These are phyloP conservation scores for Podosphaera aphanis DNA, from an alignment of 2,329 filamentous ascomycete species.

Conservation along the genomic window DNA sequence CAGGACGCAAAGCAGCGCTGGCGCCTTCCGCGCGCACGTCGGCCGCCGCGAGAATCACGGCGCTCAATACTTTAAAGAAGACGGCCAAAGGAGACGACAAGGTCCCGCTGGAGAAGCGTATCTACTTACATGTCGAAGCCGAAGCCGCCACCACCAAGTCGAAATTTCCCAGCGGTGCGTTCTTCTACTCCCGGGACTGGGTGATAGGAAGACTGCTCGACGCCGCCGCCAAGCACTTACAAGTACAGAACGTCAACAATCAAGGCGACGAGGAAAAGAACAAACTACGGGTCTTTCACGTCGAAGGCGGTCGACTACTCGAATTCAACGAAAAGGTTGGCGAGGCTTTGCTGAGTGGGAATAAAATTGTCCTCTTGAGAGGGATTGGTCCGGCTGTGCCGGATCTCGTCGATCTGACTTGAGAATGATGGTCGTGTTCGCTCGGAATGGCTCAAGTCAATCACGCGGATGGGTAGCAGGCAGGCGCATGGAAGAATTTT, in stretches of 20 bases:
- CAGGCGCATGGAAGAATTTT: neutral
- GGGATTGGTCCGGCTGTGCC: constrained; percentile 59
- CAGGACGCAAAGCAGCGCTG: constrained; percentile 41
- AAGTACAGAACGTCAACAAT: constrained; percentile 71
- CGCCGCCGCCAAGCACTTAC: constrained; percentile 49
- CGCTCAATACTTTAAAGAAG: constrained; percentile 59
- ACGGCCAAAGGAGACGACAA: constrained; percentile 77
- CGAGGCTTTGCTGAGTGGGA: constrained; percentile 47
- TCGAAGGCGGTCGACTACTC: constrained; percentile 66
- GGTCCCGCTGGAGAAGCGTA: constrained; percentile 55
- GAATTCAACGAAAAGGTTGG: constrained; percentile 79
- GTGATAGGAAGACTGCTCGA: constrained; percentile 69
- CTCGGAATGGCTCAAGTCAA: neutral
- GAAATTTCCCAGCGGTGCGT: constrained; percentile 60
- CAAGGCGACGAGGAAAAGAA: constrained; percentile 51
- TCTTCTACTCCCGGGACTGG: constrained; percentile 68
- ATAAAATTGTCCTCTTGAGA: constrained; percentile 71
- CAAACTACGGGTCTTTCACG: constrained; percentile 70
- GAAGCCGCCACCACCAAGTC: constrained; percentile 65
- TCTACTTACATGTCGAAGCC: constrained; percentile 80
- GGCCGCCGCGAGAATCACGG: constrained; percentile 39
- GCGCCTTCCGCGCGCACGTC: constrained; percentile 40
- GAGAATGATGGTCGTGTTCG: no score
- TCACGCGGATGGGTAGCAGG: neutral
- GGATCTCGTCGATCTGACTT: constrained; percentile 36